phyloP scores from a whole-genome alignment of 2,329 filamentous ascomycete genomes.

The Clarireedia homoeocarpa region DNA sequence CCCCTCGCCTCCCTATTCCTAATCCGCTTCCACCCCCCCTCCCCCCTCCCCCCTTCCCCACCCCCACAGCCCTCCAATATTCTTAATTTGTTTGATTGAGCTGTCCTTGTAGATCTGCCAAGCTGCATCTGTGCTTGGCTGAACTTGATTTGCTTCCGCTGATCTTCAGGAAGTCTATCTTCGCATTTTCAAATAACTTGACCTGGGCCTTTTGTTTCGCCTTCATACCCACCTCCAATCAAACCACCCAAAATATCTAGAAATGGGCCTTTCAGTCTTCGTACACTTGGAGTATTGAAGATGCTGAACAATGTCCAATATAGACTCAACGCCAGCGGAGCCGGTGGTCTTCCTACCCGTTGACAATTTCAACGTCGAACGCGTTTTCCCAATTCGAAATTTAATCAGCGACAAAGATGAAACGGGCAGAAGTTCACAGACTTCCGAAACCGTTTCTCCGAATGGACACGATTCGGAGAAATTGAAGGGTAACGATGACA shows the following conservation, averaged over 20 bases:
- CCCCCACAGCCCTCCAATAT: too few relatives aligned
- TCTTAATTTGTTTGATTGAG: too few relatives aligned
- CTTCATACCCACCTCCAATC: not conserved
- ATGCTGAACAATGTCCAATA: conserved; percentile 8
- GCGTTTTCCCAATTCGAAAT: conserved; percentile 23
- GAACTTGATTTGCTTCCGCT: too few relatives aligned
- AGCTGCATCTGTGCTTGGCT: too few relatives aligned
- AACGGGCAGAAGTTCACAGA: not conserved
- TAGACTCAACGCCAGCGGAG: conserved; percentile 7
- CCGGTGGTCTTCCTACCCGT: conserved; percentile 14
- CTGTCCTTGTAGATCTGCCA: too few relatives aligned
- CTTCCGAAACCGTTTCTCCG: not conserved
- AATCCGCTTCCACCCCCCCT: too few relatives aligned
- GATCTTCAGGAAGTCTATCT: not conserved
- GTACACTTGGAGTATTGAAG: not conserved
- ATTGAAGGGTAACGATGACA: not conserved
- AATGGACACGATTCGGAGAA: not conserved
- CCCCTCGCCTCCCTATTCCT: too few relatives aligned
- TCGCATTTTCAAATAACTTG: not conserved
- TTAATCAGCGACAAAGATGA: conserved; percentile 9
- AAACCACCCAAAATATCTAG: not conserved
- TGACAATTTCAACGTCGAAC: conserved; percentile 17
- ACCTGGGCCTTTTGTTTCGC: not conserved
- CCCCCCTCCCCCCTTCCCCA: too few relatives aligned
- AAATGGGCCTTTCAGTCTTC: not conserved